These are phyloP conservation scores for Colletotrichum chrysophilum DNA, from an alignment of 2,329 filamentous ascomycete species.

Conservation along the genomic window DNA sequence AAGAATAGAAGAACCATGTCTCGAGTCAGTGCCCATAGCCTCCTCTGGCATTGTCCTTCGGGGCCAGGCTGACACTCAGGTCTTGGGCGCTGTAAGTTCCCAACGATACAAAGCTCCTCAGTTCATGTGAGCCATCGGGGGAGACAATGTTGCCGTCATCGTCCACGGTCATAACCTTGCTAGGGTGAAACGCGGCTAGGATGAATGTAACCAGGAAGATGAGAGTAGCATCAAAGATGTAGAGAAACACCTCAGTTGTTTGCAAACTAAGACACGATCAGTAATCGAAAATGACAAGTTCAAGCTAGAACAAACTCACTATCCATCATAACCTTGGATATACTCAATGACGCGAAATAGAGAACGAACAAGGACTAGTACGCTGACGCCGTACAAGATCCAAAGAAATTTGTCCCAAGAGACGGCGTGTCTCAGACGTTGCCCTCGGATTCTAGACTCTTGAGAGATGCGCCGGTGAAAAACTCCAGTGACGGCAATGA, in stretches of 20 bases:
- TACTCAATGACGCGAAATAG: neutral
- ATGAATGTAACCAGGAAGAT: neutral
- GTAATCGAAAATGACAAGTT: neutral
- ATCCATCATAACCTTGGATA: neutral
- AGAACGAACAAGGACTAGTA: neutral
- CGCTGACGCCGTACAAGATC: neutral
- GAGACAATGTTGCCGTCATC: neutral
- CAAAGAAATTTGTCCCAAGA: neutral
- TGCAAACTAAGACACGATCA: neutral
- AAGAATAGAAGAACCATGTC: neutral
- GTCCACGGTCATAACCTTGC: neutral
- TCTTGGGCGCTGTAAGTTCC: neutral
- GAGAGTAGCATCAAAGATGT: neutral
- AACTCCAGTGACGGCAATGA: neutral
- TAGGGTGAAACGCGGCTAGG: neutral
- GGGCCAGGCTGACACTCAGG: neutral
- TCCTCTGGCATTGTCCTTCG: neutral
- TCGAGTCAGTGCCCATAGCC: neutral
- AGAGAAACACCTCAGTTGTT: neutral
- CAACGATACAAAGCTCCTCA: neutral
- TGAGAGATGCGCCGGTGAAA: neutral
- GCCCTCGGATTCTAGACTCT: neutral
- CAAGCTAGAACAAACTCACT: neutral
- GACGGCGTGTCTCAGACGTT: neutral
- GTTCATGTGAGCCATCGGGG: neutral